Evolutionary conservation across 148 eudicot species (phyloP), one percentile per base, ranked within the genome.

Genomic region (Arbutus unedo): DNA sequence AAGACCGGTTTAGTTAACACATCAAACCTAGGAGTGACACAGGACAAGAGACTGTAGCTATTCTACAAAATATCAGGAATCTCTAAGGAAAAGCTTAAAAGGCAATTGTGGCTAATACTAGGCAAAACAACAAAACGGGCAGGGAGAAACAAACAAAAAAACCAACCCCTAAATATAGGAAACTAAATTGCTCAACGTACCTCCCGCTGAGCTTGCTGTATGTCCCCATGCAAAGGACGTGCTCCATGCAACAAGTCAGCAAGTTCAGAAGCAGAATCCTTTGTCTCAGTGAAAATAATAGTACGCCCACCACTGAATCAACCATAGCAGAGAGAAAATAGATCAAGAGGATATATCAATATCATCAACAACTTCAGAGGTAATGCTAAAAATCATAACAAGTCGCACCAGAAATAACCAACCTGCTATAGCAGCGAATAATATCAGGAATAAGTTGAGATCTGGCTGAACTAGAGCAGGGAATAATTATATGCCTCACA

Each of bases 131-230:
- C 66, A 19, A 59, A 59, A 59, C 23, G 66, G 8, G 23, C 6
- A 21, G 15, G 66, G 60, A n/a, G 60, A 18, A 6, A 19, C 19
- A 59, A 59, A 2, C 23, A 8, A 18, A 59, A 59, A 59, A 31
- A 31, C 38, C 0, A 31, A 31, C 38, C 38, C 10, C 11, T 3
- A 13, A 51, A 51, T 51, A 51, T 51, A 51, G 11, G 66, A 59
- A 64, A 82, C 25, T 25, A 3, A 77, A 70, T 14, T 25, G 23
- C 71, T 71, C 5, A 5, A 57, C 47, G 49, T 83, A 96, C 99
- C 95, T 96, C 99, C n/a, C 99, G 93, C 67, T 91, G 91, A 78
- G 97, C 53, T 85, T 96, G 99, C 56, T 92, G 95, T 81, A 96
- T 96, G 76, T 93, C 99, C 55, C 99, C 98, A 84, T 96, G 99